These are phyloP conservation scores for Lycium ferocissimum DNA, from an alignment of 257 asterid species.

Conservation along the genomic window DNA sequence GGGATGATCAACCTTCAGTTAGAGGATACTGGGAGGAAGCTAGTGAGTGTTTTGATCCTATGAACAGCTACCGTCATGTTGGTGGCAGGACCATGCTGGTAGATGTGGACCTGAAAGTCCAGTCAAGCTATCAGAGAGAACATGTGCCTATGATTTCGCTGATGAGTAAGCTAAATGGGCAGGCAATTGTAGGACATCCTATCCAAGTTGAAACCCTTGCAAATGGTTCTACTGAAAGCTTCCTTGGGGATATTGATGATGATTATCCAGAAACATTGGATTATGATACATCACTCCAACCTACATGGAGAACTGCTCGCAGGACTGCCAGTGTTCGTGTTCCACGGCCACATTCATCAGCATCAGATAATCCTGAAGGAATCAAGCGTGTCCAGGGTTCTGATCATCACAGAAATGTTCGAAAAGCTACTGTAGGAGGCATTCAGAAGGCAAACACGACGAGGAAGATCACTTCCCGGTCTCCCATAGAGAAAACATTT, in stretches of 20 bases:
- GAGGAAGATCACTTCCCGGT: constrained; percentile 40
- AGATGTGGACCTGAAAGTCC: constrained; percentile 84
- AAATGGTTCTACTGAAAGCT: constrained; percentile 58
- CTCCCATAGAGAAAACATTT: constrained; percentile 46
- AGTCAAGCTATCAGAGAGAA: constrained; percentile 72
- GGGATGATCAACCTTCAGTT: constrained; percentile 52
- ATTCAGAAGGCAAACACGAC: constrained; percentile 40
- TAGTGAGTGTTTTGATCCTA: constrained; percentile 53
- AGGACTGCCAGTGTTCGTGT: constrained; percentile 87
- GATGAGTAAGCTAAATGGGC: constrained; percentile 85
- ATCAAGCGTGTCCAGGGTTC: constrained; percentile 40
- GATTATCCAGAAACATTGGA: constrained; percentile 54
- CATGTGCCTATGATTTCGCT: constrained; percentile 86
- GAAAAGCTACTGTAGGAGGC: constrained; percentile 37
- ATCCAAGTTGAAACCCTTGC: constrained; percentile 81
- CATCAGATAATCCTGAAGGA: constrained; percentile 46
- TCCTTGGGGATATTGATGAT: constrained; percentile 48
- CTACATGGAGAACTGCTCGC: constrained; percentile 92
- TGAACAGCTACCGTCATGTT: constrained; percentile 46
- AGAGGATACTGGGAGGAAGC: constrained; percentile 71
- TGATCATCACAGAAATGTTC: constrained; percentile 40
- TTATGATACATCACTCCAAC: constrained; percentile 61
- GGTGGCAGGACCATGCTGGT: constrained; percentile 64
- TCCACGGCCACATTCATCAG: constrained; percentile 70
- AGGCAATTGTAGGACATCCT: constrained; percentile 91